A percentile compares a stretch with the other conserved stretches of the same genome.
phyloP scores from a whole-genome alignment of 306 rosid genomes.

The Cucurbita pepo region DNA sequence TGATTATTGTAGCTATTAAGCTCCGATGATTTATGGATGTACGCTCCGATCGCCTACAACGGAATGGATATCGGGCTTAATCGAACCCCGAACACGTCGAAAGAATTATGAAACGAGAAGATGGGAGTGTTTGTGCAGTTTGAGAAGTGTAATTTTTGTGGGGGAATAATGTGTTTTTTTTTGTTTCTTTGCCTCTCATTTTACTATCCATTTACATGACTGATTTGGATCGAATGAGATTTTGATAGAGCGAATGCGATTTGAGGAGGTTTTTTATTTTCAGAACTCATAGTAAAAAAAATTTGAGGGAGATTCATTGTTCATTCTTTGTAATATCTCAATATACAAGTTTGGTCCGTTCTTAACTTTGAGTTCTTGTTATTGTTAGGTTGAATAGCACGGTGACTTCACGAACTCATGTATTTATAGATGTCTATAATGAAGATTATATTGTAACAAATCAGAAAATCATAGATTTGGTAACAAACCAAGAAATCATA shows the following conservation, averaged over 20 bases:
- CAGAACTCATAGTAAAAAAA: background rate
- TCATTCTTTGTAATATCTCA: background rate
- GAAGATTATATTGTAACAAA: too few relatives aligned
- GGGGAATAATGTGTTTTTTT: background rate
- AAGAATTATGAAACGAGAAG: slow-evolving; percentile 14
- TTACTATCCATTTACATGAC: too few relatives aligned
- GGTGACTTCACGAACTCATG: too few relatives aligned
- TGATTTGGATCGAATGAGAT: background rate
- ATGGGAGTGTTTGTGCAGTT: background rate
- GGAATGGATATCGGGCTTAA: slow-evolving; percentile 77
- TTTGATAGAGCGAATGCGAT: background rate
- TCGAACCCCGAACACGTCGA: slow-evolving; percentile 25
- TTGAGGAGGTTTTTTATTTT: background rate
- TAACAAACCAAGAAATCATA: too few relatives aligned
- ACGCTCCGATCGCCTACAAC: slow-evolving; percentile 86
- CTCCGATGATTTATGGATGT: slow-evolving; percentile 88
- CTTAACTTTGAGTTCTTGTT: background rate
- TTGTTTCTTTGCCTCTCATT: background rate
- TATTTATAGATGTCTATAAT: too few relatives aligned
- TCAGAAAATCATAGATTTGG: too few relatives aligned
- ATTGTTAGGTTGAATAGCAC: too few relatives aligned
- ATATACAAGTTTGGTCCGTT: background rate
- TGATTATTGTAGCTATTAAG: slow-evolving; percentile 47
- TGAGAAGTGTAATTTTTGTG: background rate
- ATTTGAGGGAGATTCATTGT: background rate